phyloP scores from a whole-genome alignment of 2,329 filamentous ascomycete genomes.

The Rhexocercosporidium sp. region DNA sequence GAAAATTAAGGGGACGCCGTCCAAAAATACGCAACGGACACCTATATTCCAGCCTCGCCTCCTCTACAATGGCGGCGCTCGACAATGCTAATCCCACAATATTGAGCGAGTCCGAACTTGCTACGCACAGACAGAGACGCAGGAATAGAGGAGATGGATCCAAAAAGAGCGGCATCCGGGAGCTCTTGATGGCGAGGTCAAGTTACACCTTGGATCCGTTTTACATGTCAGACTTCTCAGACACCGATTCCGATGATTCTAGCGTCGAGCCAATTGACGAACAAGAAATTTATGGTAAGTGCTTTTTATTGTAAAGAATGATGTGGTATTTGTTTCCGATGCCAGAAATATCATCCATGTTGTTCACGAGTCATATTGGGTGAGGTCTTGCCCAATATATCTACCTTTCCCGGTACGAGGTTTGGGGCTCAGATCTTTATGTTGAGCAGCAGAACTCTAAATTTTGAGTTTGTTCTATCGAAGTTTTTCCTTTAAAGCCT shows the following conservation, averaged over 20 bases:
- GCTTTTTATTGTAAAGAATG: background rate
- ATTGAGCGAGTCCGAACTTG: slow-evolving; percentile 84
- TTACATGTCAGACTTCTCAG: slow-evolving; percentile 41
- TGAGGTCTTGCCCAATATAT: background rate
- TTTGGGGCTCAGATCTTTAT: slow-evolving; percentile 5
- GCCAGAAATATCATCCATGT: background rate
- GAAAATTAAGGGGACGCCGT: background rate
- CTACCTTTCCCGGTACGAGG: background rate
- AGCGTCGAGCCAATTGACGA: slow-evolving; percentile 87
- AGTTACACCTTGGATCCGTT: slow-evolving; percentile 43
- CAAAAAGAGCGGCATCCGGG: slow-evolving; percentile 35
- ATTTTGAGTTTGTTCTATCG: slow-evolving; percentile 10
- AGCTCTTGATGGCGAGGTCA: slow-evolving; percentile 38
- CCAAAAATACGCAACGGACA: background rate
- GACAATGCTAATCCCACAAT: slow-evolving; percentile 94
- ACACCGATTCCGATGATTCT: slow-evolving; percentile 56
- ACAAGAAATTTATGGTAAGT: slow-evolving; percentile 90
- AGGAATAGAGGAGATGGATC: slow-evolving; percentile 51
- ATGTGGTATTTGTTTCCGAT: background rate
- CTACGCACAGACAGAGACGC: slow-evolving; percentile 70
- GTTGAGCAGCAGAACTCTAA: slow-evolving; percentile 7
- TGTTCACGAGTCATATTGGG: background rate
- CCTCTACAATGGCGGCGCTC: slow-evolving; percentile 31
- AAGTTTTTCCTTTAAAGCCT: background rate
- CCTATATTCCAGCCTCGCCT: background rate